Conservation (phyloP, 495 filamentous ascomycete species). For the Hyaloscypha bicolor region DNA sequence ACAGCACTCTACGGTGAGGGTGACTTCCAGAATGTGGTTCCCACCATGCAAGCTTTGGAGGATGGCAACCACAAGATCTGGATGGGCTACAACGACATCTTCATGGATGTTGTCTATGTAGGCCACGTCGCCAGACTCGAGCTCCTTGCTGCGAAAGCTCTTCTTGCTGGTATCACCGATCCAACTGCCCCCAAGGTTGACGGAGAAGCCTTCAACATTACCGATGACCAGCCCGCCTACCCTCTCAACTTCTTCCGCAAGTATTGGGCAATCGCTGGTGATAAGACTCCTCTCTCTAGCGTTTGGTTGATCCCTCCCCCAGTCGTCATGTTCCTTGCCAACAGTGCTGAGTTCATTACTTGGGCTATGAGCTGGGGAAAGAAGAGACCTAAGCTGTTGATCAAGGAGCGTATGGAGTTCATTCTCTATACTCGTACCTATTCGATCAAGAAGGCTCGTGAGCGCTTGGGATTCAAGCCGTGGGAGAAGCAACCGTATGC, state of each 20-base stretch:
- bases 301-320: slow-evolving; percentile 19
- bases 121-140: slow-evolving; percentile 75
- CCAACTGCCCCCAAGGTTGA: slow-evolving; percentile 62
- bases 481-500: slow-evolving; percentile 18
- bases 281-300: slow-evolving; percentile 31
- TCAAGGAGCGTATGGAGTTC: slow-evolving; percentile 20
- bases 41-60: slow-evolving; percentile 65
- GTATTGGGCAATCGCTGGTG: slow-evolving; percentile 71
- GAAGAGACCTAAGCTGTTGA: slow-evolving; percentile 11
- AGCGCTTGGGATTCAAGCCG: slow-evolving; percentile 20
- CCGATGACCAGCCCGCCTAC: slow-evolving; percentile 85
- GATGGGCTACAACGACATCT: slow-evolving; percentile 83
- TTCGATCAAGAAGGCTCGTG: slow-evolving; percentile 19
- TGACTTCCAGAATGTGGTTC: slow-evolving; percentile 63
- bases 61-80: slow-evolving; percentile 74
- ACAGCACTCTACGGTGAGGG: slow-evolving; percentile 90
- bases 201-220: slow-evolving; percentile 93
- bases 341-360: slow-evolving; percentile 16
- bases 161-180: slow-evolving; percentile 57
- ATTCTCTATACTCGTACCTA: slow-evolving; percentile 24
- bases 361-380: slow-evolving; percentile 19
- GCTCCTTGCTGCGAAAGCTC: slow-evolving; percentile 60
- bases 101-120: slow-evolving; percentile 82
- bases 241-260: slow-evolving; percentile 90
- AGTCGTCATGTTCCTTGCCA: slow-evolving; percentile 12